Evolutionary conservation across 83 land plant species (phyloP), one percentile per base, ranked within the genome.

Genomic region (Picea mariana): DNA sequence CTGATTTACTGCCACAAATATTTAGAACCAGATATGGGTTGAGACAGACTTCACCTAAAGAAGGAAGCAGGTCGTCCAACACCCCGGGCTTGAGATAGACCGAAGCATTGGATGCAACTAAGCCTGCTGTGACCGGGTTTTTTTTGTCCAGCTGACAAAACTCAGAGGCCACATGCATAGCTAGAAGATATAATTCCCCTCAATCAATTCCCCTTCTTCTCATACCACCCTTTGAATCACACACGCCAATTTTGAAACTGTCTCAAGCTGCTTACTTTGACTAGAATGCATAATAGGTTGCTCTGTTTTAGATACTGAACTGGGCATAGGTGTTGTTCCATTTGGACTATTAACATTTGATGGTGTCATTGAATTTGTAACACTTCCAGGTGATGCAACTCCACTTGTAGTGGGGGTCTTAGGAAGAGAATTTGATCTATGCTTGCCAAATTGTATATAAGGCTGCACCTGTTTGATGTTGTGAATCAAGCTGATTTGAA

Each of bases 91-190:
- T 80, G 16, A 96, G 66, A 82, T 91, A 89, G 31, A 93, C 76
- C 62, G 94, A 85, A 20, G 92, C 85, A 63, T 96, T 94, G 60
- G 91, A 90, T 13, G 89, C 85, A 13, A 94, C 84, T 9, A 96
- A 93, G 21, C 85, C 91, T 18, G 94, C 91, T 23, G 99, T 96
- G 40, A 96, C 94, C 4, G 94, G 99, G 11, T 97, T 94, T 84
- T 96, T 96, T 64, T 90, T 31, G 12, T 86, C 87, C 38, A 90
- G 86, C 58, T 90, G 85, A 82, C 67, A 81, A 62, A 83, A 94
- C 78, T 95, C 91, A 75, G 81, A 90, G 49, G 80, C 87, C 0
- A 83, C 91, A 62, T 96, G 93, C 31, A 91, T 52, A 9, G 92
- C 94, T 81, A 94, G 86, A 80, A 96, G 82, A 73, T 88, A 89